These are phyloP conservation scores for Kodamaea ohmeri DNA, from an alignment of 1,139 yeast species.

Conservation along the genomic window DNA sequence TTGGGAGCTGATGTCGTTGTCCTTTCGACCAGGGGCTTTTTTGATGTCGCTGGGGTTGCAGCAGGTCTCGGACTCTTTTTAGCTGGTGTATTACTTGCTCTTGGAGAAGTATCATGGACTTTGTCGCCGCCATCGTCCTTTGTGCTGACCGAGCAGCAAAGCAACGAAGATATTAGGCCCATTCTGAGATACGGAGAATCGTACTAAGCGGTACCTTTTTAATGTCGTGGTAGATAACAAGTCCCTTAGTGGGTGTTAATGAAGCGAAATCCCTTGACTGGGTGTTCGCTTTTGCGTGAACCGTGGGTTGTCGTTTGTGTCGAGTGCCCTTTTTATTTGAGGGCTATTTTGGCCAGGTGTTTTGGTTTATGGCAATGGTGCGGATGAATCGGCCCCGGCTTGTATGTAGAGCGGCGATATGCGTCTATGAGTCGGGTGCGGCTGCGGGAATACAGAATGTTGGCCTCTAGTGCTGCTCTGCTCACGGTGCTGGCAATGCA, in stretches of 20 bases:
- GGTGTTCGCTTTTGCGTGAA: no score
- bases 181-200: conserved; percentile 13
- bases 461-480: conserved; percentile 4
- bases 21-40: neutral
- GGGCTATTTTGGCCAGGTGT: no score
- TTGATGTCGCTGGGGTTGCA: neutral
- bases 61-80: neutral
- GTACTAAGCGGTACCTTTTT: no score
- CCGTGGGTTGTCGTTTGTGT: no score
- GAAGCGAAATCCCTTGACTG: no score
- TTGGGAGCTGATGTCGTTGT: neutral
- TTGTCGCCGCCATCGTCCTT: conserved; percentile 35
- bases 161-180: conserved; percentile 28
- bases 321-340: no score
- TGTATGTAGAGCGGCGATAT: no score
- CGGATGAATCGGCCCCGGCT: no score
- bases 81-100: neutral
- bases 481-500: conserved; percentile 7
- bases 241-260: no score
- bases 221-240: no score
- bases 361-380: no score
- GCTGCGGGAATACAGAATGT: neutral
- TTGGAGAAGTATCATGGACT: conserved; percentile 11
- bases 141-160: conserved; percentile 42
- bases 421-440: conserved; percentile 1